Evolutionary conservation across 176 grass and related monocot species (phyloP).

Genomic region (Eleusine coracana): DNA sequence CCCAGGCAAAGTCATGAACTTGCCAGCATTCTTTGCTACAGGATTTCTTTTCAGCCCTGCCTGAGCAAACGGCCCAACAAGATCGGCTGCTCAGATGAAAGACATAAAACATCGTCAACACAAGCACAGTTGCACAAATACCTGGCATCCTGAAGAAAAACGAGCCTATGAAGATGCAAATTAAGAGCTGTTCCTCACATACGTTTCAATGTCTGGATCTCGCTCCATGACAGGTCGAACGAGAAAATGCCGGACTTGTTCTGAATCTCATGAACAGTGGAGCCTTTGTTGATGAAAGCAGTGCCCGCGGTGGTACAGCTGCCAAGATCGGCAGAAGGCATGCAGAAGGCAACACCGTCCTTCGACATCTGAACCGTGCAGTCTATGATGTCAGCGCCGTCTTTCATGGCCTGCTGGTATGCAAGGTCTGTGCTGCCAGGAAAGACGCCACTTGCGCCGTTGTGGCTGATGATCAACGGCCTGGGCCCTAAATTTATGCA

Average conservation of each 20-base stretch:
- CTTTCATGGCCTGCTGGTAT: constrained; percentile 66
- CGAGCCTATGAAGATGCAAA: constrained; percentile 13
- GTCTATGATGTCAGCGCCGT: constrained; percentile 70
- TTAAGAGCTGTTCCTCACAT: constrained; percentile 38
- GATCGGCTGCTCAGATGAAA: constrained; percentile 48
- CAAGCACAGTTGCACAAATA: not conserved
- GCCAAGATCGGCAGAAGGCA: constrained; percentile 65
- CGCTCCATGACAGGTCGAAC: constrained; percentile 86
- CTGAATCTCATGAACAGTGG: constrained; percentile 66
- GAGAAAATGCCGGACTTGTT: constrained; percentile 74
- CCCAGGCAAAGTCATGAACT: constrained; percentile 61
- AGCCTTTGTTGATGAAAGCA: constrained; percentile 55
- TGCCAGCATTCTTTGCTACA: constrained; percentile 72
- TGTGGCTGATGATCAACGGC: constrained; percentile 66
- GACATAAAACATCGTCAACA: constrained; percentile 18
- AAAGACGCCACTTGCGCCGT: constrained; percentile 69
- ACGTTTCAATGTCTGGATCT: constrained; percentile 85
- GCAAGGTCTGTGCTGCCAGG: constrained; percentile 67
- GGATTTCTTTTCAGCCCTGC: constrained; percentile 77
- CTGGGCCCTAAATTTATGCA: constrained; percentile 37
- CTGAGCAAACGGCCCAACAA: constrained; percentile 57
- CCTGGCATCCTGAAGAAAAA: not conserved
- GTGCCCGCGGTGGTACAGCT: constrained; percentile 51
- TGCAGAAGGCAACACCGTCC: constrained; percentile 78
- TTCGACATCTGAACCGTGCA: constrained; percentile 89